Evolutionary conservation across 2,329 filamentous ascomycete species (phyloP).

Genomic region (Trichoderma brevicompactum): DNA sequence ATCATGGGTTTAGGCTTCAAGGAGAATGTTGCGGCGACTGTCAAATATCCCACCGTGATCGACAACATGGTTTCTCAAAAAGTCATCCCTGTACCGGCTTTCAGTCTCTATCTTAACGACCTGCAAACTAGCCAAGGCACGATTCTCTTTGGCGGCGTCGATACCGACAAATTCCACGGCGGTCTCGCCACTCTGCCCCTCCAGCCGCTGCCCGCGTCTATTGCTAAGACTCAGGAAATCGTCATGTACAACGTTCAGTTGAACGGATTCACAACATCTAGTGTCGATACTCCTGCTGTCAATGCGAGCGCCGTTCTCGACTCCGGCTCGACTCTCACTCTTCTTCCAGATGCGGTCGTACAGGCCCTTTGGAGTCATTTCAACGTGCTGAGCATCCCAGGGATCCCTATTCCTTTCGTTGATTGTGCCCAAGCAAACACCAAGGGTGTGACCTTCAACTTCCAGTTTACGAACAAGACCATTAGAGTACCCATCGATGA

Average conservation of each 20-base stretch:
- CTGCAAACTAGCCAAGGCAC: conserved; percentile 66
- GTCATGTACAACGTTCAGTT: conserved; percentile 44
- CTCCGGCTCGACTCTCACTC: conserved; percentile 72
- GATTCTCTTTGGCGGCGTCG: conserved; percentile 79
- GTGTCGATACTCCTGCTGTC: conserved; percentile 43
- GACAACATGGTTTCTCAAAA: conserved; percentile 66
- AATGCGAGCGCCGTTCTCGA: conserved; percentile 68
- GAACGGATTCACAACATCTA: conserved; percentile 47
- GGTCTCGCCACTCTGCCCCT: conserved; percentile 52
- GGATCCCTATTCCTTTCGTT: conserved; percentile 53
- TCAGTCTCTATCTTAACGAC: conserved; percentile 73
- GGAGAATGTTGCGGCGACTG: conserved; percentile 51
- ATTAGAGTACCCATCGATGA: conserved; percentile 59
- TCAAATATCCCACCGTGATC: conserved; percentile 62
- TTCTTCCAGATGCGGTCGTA: conserved; percentile 66
- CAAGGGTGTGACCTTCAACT: conserved; percentile 53
- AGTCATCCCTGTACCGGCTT: conserved; percentile 65
- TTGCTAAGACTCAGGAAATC: conserved; percentile 47
- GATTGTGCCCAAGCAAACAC: conserved; percentile 54
- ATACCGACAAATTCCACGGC: conserved; percentile 72
- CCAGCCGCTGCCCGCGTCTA: conserved; percentile 43
- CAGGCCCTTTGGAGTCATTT: conserved; percentile 55
- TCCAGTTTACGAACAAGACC: conserved; percentile 54
- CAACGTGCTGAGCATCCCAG: conserved; percentile 51
- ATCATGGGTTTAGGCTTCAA: conserved; percentile 64